These are phyloP conservation scores for Talaromyces marneffei DNA, from an alignment of 2,329 filamentous ascomycete genomes.

Conservation along the genomic window DNA sequence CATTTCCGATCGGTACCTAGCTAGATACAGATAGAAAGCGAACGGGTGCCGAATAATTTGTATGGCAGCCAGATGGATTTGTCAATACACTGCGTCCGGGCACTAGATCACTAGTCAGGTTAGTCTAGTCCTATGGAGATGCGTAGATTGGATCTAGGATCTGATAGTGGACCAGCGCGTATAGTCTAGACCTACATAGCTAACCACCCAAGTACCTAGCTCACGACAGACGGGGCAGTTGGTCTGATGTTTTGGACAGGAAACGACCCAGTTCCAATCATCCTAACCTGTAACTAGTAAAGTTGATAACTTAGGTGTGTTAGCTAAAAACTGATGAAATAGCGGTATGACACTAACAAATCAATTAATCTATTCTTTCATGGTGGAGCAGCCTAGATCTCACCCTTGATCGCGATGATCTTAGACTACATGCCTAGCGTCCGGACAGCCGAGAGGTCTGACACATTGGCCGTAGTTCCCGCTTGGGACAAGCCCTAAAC, in stretches of 20 bases:
- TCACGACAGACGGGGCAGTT: neutral
- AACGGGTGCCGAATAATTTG: neutral
- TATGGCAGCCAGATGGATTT: neutral
- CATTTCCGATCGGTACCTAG: neutral
- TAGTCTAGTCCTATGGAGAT: neutral
- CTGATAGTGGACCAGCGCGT: neutral
- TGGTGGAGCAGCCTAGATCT: neutral
- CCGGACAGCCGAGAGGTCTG: slow-evolving; percentile 1
- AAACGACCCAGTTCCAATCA: neutral
- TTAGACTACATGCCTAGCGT: neutral
- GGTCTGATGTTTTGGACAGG: neutral
- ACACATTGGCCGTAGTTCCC: neutral
- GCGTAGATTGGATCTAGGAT: slow-evolving; percentile 3
- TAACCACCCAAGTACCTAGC: neutral
- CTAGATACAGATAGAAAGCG: neutral
- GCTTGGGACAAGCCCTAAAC: neutral
- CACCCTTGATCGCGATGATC: neutral
- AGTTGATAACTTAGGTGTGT: neutral
- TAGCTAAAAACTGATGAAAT: neutral
- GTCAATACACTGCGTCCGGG: neutral
- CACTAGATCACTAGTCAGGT: neutral
- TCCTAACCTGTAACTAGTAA: neutral
- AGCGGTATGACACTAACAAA: neutral
- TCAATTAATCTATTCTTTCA: neutral
- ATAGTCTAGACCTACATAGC: too few relatives aligned